Percentiles rank a stretch among this genome's conserved stretches.
Conservation (phyloP, 208 protist species). For the Leishmania braziliensis region DNA sequence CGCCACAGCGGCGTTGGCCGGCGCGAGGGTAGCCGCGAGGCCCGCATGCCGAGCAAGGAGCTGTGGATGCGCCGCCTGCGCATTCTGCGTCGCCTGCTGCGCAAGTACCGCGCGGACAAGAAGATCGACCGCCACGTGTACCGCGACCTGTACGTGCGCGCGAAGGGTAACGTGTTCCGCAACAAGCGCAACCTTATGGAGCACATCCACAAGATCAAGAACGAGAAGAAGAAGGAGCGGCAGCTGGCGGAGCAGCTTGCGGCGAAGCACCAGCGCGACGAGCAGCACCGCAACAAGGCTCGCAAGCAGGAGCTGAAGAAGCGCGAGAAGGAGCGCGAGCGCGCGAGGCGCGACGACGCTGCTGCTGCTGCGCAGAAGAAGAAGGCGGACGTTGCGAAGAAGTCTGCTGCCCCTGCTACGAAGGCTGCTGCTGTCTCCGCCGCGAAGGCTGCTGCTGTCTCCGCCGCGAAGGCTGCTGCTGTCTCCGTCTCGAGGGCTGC, state of each 20-base stretch:
- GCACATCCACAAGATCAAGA: constrained; percentile 98
- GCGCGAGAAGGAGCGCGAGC: constrained; percentile 77
- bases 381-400: constrained; percentile 50
- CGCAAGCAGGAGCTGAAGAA: constrained; percentile 77
- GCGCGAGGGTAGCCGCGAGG: constrained; percentile 96
- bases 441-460: constrained; percentile 59
- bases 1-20: constrained; percentile 96
- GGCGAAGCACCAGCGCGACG: constrained; percentile 70
- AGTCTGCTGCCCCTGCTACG: constrained; percentile 41
- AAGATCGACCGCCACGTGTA: constrained; percentile 99
- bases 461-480: constrained; percentile 37
- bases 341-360: constrained; percentile 65
- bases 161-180: constrained; percentile 99
- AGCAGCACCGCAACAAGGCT: constrained; percentile 73
- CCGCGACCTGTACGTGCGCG: constrained; percentile 97
- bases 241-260: constrained; percentile 91
- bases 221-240: constrained; percentile 95
- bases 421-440: constrained; percentile 50
- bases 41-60: constrained; percentile 97
- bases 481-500: constrained; percentile 22
- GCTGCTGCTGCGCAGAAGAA: constrained; percentile 49
- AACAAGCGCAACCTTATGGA: constrained; percentile 99
- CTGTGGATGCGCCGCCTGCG: constrained; percentile 98
- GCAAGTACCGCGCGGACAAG: constrained; percentile 97
- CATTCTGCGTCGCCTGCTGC: constrained; percentile 96